These are phyloP conservation scores for Trichoderma koningiopsis DNA, from an alignment of 2,329 filamentous ascomycete genomes.

Conservation along the genomic window DNA sequence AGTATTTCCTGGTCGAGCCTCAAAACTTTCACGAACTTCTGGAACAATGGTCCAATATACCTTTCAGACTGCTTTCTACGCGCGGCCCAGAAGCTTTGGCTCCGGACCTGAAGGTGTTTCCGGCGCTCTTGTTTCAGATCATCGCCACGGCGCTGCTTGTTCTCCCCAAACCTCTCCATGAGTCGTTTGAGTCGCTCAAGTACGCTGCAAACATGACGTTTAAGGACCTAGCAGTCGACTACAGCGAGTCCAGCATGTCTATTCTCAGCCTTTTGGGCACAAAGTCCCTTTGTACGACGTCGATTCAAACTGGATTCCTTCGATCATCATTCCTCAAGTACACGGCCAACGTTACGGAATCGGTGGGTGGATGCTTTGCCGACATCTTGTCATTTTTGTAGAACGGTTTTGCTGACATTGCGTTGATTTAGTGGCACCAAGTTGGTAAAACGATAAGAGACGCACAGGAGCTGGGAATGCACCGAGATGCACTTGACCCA, in stretches of 20 bases:
- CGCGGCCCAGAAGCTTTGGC: conserved; percentile 54
- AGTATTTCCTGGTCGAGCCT: conserved; percentile 59
- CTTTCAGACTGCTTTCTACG: conserved; percentile 53
- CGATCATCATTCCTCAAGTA: conserved; percentile 61
- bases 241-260: conserved; percentile 59
- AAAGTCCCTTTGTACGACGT: conserved; percentile 56
- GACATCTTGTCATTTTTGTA: not conserved
- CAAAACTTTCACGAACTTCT: conserved; percentile 55
- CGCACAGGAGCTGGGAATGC: conserved; percentile 64
- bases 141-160: conserved; percentile 57
- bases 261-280: conserved; percentile 60
- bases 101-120: conserved; percentile 57
- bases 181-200: conserved; percentile 58
- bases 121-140: conserved; percentile 62
- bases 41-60: conserved; percentile 56
- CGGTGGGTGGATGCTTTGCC: conserved; percentile 38
- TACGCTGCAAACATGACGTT: conserved; percentile 62
- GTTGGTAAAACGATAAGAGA: conserved; percentile 61
- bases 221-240: conserved; percentile 61
- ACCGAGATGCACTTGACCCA: conserved; percentile 56
- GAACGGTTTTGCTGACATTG: not conserved
- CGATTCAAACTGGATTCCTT: conserved; percentile 60
- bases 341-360: conserved; percentile 59
- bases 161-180: conserved; percentile 50
- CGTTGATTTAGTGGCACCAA: conserved; percentile 51